Percentiles rank a stretch among this genome's conserved stretches.
Conservation (phyloP, 1,284 basidiomycete species). For the Paramarasmius palmivorus region DNA sequence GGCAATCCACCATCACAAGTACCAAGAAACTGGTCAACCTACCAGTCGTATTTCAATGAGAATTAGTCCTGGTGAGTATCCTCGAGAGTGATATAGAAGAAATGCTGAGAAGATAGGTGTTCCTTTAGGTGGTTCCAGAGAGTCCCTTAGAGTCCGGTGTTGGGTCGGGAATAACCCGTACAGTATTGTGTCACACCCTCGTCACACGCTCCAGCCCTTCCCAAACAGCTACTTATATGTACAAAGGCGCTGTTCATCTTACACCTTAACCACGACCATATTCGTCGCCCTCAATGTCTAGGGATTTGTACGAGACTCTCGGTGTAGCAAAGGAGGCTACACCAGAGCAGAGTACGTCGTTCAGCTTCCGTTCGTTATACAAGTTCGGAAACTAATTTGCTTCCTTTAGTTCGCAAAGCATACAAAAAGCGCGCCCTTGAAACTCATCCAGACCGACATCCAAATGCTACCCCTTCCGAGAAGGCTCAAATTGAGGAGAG, state of each 20-base stretch:
- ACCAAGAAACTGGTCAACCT: no score
- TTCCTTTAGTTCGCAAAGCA: constrained; percentile 52
- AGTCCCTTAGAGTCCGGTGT: no score
- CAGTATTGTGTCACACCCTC: no score
- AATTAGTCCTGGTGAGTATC: no score
- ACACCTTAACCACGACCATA: constrained; percentile 6
- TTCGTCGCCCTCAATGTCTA: constrained; percentile 40
- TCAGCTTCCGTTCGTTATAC: background rate
- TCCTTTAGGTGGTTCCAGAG: no score
- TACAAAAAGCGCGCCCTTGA: constrained; percentile 60
- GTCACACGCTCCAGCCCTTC: no score
- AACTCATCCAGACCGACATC: constrained; percentile 58
- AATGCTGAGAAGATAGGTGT: no score
- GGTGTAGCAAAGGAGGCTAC: constrained; percentile 38
- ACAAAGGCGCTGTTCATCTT: background rate
- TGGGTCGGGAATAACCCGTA: no score
- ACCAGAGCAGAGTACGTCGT: constrained; percentile 42
- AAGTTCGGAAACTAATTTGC: background rate
- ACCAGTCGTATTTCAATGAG: no score
- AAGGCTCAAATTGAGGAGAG: constrained; percentile 43
- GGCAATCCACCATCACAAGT: no score
- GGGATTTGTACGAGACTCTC: constrained; percentile 59
- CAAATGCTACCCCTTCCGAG: constrained; percentile 36
- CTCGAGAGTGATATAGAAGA: no score
- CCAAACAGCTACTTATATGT: no score